phyloP scores from a whole-genome alignment of 176 grass and related monocot species.

The Themeda triandra region DNA sequence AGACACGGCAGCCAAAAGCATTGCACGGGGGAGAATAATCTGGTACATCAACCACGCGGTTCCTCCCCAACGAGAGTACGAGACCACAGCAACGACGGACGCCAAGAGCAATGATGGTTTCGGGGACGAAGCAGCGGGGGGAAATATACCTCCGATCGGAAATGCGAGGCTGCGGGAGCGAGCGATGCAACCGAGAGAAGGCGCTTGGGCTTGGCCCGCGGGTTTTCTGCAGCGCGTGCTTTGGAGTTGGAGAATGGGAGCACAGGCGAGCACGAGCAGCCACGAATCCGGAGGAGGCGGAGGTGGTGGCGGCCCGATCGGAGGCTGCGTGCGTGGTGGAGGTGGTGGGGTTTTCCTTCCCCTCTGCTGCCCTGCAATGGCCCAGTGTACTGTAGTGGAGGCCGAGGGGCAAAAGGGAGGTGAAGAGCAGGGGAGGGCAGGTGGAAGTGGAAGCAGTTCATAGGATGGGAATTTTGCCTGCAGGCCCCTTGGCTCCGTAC shows the following conservation, averaged over 20 bases:
- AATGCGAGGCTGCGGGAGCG: background rate
- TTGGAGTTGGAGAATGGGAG: background rate
- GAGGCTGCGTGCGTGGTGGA: background rate
- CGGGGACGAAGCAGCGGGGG: background rate
- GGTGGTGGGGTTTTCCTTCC: background rate
- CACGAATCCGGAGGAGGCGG: background rate
- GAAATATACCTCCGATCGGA: background rate
- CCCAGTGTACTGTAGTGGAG: too few species aligned
- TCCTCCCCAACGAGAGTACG: background rate
- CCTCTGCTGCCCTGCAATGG: background rate
- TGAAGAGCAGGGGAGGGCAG: background rate
- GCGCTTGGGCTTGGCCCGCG: background rate
- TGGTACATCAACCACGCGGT: background rate
- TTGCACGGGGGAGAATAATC: background rate
- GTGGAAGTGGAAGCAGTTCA: background rate
- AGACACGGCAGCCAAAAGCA: background rate
- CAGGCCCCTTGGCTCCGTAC: background rate
- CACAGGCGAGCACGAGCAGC: background rate
- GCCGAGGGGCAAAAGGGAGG: background rate
- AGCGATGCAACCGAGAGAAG: background rate
- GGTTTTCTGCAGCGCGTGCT: background rate
- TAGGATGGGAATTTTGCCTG: background rate
- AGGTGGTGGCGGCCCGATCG: background rate
- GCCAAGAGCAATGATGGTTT: background rate
- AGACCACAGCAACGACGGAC: background rate